Conservation (phyloP, 2,329 filamentous ascomycete genomes). For the Nemania bipapillata region DNA sequence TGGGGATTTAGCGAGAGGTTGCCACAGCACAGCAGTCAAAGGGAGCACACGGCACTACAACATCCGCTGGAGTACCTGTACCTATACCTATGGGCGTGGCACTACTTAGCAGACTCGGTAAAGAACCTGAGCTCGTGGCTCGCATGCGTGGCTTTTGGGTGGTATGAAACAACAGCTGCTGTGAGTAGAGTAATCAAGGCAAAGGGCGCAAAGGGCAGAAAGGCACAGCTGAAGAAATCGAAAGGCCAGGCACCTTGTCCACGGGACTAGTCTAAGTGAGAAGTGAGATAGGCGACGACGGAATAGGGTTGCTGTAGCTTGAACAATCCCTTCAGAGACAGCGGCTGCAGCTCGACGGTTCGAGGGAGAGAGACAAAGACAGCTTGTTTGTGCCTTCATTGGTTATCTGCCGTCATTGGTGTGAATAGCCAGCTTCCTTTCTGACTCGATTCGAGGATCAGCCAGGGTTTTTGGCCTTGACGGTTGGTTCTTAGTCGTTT, state of each 20-base stretch:
- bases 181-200: neutral
- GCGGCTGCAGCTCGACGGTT: conserved; percentile 24
- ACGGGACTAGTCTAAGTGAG: neutral
- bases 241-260: conserved; percentile 15
- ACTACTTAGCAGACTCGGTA: conserved; percentile 8
- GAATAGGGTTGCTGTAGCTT: conserved; percentile 26
- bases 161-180: conserved; percentile 27
- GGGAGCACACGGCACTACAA: conserved; percentile 36
- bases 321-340: conserved; percentile 20
- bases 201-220: no score
- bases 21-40: conserved; percentile 33
- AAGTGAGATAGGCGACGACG: conserved; percentile 12
- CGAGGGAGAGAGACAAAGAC: conserved; percentile 43
- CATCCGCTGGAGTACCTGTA: conserved; percentile 29
- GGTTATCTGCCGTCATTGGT: conserved; percentile 29
- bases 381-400: conserved; percentile 34
- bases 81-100: conserved; percentile 8
- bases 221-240: conserved; percentile 27
- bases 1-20: conserved; percentile 33
- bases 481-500: conserved; percentile 33
- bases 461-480: conserved; percentile 39
- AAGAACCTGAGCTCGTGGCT: conserved; percentile 3
- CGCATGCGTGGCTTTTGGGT: neutral
- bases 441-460: conserved; percentile 51
- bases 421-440: conserved; percentile 46